Evolutionary conservation across 768 basidiomycete genomes (phyloP).

Genomic region (Phaeolepiota aurea): DNA sequence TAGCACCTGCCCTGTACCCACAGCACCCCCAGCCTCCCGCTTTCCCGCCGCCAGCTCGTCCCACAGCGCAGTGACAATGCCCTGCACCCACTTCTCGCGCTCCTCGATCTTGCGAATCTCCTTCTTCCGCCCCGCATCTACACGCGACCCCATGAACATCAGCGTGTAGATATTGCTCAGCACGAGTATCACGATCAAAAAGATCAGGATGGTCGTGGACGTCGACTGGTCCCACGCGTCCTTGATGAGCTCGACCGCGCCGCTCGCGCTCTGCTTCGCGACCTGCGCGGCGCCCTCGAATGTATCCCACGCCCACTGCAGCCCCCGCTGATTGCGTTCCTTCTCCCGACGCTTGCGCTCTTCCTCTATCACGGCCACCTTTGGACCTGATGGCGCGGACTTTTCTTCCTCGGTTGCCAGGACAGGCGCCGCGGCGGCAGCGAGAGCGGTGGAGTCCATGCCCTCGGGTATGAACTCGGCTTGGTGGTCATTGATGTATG

Average conservation of each 20-base stretch:
- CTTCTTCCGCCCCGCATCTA: constrained; percentile 35
- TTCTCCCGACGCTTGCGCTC: constrained; percentile 43
- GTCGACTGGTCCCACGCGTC: constrained; percentile 79
- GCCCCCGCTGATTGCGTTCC: constrained; percentile 60
- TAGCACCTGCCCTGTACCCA: not conserved
- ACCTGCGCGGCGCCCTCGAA: constrained; percentile 71
- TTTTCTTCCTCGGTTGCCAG: constrained; percentile 24
- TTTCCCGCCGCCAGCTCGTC: constrained; percentile 55
- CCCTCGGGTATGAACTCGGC: constrained; percentile 87
- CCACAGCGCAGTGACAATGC: constrained; percentile 63
- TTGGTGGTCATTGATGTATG: constrained; percentile 84
- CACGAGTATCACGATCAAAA: constrained; percentile 65
- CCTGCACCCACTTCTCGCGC: constrained; percentile 68
- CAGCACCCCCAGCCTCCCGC: constrained; percentile 9
- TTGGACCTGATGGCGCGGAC: not conserved
- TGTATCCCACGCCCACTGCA: constrained; percentile 89
- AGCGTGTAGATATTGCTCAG: constrained; percentile 71
- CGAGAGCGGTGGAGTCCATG: constrained; percentile 50
- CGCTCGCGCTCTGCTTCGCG: constrained; percentile 58
- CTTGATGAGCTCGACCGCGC: constrained; percentile 66
- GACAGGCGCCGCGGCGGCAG: constrained; percentile 29
- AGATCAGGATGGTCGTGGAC: constrained; percentile 61
- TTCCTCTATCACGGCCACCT: not conserved
- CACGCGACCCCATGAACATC: constrained; percentile 30
- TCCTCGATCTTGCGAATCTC: constrained; percentile 53